Evolutionary conservation across 2,329 filamentous ascomycete genomes (phyloP).

Genomic region (Dactylellina sp.): DNA sequence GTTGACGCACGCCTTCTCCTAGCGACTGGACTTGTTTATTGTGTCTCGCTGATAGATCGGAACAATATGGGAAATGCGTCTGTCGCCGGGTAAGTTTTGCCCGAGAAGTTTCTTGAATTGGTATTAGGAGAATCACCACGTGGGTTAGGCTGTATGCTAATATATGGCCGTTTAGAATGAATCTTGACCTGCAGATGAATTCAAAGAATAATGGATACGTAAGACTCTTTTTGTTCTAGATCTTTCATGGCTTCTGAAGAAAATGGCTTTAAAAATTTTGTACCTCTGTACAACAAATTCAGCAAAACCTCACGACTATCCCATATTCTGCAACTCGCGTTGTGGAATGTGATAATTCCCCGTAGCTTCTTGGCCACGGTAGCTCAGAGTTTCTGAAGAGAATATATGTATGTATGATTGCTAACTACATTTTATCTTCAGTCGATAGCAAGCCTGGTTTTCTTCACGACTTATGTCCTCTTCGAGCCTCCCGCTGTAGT

Average conservation of each 20-base stretch:
- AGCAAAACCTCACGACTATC: too few relatives aligned
- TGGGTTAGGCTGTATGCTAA: too few relatives aligned
- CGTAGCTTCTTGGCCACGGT: too few relatives aligned
- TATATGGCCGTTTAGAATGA: slow-evolving; percentile 19
- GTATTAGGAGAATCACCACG: too few relatives aligned
- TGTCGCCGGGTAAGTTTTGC: slow-evolving; percentile 74
- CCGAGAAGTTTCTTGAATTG: too few relatives aligned
- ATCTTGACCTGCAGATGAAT: slow-evolving; percentile 27
- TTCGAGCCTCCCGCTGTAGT: slow-evolving; percentile 79
- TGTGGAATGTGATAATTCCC: too few relatives aligned
- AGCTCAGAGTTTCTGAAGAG: neutral
- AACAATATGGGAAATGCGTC: slow-evolving; percentile 79
- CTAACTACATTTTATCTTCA: neutral
- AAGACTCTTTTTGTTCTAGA: neutral
- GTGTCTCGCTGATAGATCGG: slow-evolving; percentile 80
- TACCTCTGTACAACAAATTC: too few relatives aligned
- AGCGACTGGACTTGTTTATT: slow-evolving; percentile 76
- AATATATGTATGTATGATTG: neutral
- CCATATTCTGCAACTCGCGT: too few relatives aligned
- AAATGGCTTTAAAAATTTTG: too few relatives aligned
- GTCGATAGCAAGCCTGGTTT: slow-evolving; percentile 29
- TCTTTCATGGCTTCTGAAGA: too few relatives aligned
- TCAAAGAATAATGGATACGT: slow-evolving; percentile 34
- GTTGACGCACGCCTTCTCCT: slow-evolving; percentile 75
- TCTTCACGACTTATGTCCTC: slow-evolving; percentile 69